These are phyloP conservation scores for Ganoderma leucocontextum DNA, from an alignment of 1,284 basidiomycete species.

Conservation along the genomic window DNA sequence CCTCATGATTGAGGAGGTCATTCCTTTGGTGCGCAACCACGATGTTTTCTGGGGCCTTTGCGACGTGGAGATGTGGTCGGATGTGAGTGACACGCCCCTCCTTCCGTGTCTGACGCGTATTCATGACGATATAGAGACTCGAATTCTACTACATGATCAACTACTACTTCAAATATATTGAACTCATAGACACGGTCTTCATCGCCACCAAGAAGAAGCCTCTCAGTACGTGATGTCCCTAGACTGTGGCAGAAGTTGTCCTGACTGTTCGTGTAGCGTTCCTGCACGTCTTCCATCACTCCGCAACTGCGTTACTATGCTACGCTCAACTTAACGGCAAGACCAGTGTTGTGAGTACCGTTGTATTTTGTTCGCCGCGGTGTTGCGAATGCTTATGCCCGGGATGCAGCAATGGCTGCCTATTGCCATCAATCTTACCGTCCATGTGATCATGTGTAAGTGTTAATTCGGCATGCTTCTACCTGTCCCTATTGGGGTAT, in stretches of 20 bases:
- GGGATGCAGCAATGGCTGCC: conserved; percentile 91
- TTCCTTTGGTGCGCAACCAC: conserved; percentile 77
- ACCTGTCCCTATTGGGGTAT: not conserved
- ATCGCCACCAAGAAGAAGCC: conserved; percentile 99
- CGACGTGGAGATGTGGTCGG: conserved; percentile 81
- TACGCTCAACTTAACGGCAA: conserved; percentile 93
- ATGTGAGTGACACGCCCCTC: conserved; percentile 56
- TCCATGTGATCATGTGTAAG: conserved; percentile 99
- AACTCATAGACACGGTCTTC: conserved; percentile 96
- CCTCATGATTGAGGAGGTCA: conserved; percentile 91
- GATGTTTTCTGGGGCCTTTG: conserved; percentile 86
- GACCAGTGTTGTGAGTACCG: conserved; percentile 80
- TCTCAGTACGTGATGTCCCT: conserved; percentile 65
- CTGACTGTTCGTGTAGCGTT: conserved; percentile 67
- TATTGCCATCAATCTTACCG: conserved; percentile 91
- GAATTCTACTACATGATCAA: conserved; percentile 98
- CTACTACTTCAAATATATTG: conserved; percentile 96
- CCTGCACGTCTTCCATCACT: conserved; percentile 98
- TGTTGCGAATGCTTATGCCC: conserved; percentile 12
- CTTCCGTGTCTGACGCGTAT: conserved; percentile 18
- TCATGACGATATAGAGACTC: conserved; percentile 62
- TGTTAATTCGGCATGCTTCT: conserved; percentile 27
- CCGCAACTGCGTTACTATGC: conserved; percentile 96
- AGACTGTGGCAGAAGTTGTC: conserved; percentile 2
- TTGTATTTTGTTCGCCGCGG: conserved; percentile 17